phyloP scores from a whole-genome alignment of 768 basidiomycete genomes.

The Saitozyma sp. region DNA sequence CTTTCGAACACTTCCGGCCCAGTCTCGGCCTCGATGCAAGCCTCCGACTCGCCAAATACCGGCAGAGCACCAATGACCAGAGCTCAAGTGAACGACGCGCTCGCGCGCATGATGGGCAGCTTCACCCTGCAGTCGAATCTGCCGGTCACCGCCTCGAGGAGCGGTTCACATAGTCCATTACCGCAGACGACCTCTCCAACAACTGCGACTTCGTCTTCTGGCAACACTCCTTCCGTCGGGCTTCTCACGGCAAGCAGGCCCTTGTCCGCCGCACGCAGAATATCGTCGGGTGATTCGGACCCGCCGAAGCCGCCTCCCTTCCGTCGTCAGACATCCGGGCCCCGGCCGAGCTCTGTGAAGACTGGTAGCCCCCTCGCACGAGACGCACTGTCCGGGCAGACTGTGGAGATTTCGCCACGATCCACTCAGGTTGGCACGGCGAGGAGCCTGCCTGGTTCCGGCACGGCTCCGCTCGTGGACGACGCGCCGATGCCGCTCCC shows the following conservation, averaged over 20 bases:
- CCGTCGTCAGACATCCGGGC: slow-evolving; percentile 20
- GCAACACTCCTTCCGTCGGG: slow-evolving; percentile 23
- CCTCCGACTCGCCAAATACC: background rate
- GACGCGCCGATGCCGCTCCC: slow-evolving; percentile 17
- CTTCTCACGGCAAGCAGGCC: slow-evolving; percentile 36
- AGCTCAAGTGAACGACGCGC: slow-evolving; percentile 41
- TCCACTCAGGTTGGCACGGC: slow-evolving; percentile 11
- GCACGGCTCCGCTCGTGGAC: slow-evolving; percentile 14
- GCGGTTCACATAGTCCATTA: background rate
- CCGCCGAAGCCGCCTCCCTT: slow-evolving; percentile 12
- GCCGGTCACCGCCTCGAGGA: background rate
- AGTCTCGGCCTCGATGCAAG: slow-evolving; percentile 20
- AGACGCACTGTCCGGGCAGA: background rate
- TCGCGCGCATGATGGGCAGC: slow-evolving; percentile 42
- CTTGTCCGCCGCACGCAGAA: slow-evolving; percentile 11
- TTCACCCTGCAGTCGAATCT: slow-evolving; percentile 24
- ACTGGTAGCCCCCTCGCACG: slow-evolving; percentile 7
- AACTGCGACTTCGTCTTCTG: background rate
- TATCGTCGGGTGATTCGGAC: slow-evolving; percentile 3
- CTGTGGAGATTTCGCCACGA: slow-evolving; percentile 2
- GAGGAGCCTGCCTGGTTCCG: slow-evolving; percentile 33
- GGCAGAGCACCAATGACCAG: slow-evolving; percentile 40
- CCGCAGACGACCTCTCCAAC: background rate
- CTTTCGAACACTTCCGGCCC: slow-evolving; percentile 31
- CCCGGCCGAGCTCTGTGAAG: slow-evolving; percentile 11